Conservation (phyloP, 805 yeast genomes). For the Candida ortonii region DNA sequence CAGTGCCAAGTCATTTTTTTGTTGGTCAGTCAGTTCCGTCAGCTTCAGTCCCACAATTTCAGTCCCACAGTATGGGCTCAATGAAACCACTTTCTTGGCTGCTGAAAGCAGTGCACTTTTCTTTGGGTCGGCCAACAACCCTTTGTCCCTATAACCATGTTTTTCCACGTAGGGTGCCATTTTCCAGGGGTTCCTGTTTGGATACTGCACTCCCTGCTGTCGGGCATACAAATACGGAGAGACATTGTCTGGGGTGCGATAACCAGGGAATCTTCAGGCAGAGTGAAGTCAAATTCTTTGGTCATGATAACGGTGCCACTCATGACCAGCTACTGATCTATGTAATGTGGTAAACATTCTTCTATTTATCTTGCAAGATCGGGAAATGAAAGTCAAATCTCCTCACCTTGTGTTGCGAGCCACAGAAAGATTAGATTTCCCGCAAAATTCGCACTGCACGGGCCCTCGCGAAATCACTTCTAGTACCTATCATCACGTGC, state of each 20-base stretch:
- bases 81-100: constrained; percentile 38
- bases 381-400: no score
- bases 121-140: constrained; percentile 22
- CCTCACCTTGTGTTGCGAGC: no score
- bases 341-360: no score
- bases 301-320: no score
- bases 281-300: constrained; percentile 10
- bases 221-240: constrained; percentile 15
- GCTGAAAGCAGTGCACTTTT: constrained; percentile 40
- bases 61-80: constrained; percentile 51
- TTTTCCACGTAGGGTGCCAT: constrained; percentile 15
- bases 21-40: constrained; percentile 38
- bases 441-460: no score
- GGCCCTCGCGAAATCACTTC: no score
- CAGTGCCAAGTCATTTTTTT: constrained; percentile 44
- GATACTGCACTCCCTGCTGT: constrained; percentile 16
- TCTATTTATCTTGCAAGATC: no score
- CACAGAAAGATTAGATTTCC: no score
- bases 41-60: constrained; percentile 50
- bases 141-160: constrained; percentile 13
- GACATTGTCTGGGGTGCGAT: constrained; percentile 14
- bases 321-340: no score
- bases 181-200: constrained; percentile 17
- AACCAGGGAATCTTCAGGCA: constrained; percentile 16
- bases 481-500: no score